A percentile compares a stretch with the other conserved stretches of the same genome.
These are phyloP conservation scores for Plectosphaerella sp. DNA, from an alignment of 2,329 filamentous ascomycete species.

Conservation along the genomic window DNA sequence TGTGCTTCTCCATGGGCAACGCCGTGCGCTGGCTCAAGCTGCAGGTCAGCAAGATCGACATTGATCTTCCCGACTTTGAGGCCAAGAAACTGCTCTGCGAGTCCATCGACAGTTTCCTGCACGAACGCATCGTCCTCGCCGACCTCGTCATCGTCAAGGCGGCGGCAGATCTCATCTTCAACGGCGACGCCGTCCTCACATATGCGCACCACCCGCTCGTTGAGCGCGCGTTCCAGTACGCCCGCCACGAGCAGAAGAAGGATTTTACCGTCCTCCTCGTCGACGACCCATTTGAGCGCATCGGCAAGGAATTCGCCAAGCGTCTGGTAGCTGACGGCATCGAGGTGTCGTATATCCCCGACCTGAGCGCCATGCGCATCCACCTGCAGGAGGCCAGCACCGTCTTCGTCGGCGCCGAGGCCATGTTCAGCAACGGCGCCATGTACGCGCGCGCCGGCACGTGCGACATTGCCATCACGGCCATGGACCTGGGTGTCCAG, in stretches of 20 bases:
- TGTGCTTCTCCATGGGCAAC: slow-evolving; percentile 96
- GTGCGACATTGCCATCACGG: slow-evolving; percentile 79
- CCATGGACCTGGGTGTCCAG: slow-evolving; percentile 68
- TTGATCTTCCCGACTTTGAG: slow-evolving; percentile 73
- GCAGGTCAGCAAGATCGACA: slow-evolving; percentile 84
- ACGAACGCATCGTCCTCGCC: slow-evolving; percentile 83
- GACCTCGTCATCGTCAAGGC: slow-evolving; percentile 79
- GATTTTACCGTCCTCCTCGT: slow-evolving; percentile 81
- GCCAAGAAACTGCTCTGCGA: slow-evolving; percentile 76
- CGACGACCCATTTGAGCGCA: slow-evolving; percentile 59
- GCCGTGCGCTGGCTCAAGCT: slow-evolving; percentile 93
- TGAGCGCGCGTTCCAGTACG: slow-evolving; percentile 73
- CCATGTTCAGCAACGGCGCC: slow-evolving; percentile 91
- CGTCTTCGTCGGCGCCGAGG: slow-evolving; percentile 84
- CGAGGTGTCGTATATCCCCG: slow-evolving; percentile 74
- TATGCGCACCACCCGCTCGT: slow-evolving; percentile 85
- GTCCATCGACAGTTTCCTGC: slow-evolving; percentile 84
- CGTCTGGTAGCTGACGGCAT: slow-evolving; percentile 61
- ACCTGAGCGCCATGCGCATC: slow-evolving; percentile 69
- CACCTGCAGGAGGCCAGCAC: slow-evolving; percentile 65
- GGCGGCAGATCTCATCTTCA: slow-evolving; percentile 68
- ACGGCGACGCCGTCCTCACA: slow-evolving; percentile 79
- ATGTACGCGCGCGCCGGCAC: slow-evolving; percentile 87
- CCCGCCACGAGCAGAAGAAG: slow-evolving; percentile 60
- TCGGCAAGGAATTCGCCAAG: slow-evolving; percentile 59